Percentiles rank a stretch among this genome's conserved stretches.
phyloP scores from a whole-genome alignment of 176 grass and related monocot genomes.

The Juncus effusus region DNA sequence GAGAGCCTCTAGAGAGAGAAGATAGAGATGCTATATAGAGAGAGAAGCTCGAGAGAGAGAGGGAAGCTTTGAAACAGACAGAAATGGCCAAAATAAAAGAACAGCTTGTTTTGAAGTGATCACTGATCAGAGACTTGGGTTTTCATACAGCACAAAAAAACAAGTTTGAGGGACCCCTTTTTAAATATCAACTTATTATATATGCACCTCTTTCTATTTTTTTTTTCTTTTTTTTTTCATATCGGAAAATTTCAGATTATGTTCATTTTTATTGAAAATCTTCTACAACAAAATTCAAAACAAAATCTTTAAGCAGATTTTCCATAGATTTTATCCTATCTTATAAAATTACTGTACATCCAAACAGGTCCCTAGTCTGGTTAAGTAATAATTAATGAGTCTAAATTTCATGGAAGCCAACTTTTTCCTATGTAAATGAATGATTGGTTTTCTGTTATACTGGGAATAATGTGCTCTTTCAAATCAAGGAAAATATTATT shows the following conservation, averaged over 20 bases:
- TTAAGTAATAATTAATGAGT: too few species aligned
- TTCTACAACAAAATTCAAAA: too few species aligned
- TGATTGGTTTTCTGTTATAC: slow-evolving; percentile 28
- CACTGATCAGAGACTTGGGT: slow-evolving; percentile 39
- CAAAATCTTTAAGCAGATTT: too few species aligned
- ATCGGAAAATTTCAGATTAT: too few species aligned
- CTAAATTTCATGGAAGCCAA: too few species aligned
- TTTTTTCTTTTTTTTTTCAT: too few species aligned
- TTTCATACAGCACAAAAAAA: slow-evolving; percentile 41
- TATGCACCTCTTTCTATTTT: too few species aligned
- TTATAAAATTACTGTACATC: too few species aligned
- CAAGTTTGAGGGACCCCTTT: slow-evolving; percentile 32
- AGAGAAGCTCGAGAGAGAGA: slow-evolving; percentile 34
- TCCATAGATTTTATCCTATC: too few species aligned
- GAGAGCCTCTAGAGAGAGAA: slow-evolving; percentile 16
- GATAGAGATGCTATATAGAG: slow-evolving; percentile 6
- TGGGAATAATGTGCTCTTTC: slow-evolving; percentile 7
- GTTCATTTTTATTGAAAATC: too few species aligned
- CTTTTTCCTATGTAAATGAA: slow-evolving; percentile 12
- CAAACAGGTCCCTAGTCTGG: too few species aligned
- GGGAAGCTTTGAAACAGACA: slow-evolving; percentile 34
- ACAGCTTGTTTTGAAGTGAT: slow-evolving; percentile 36
- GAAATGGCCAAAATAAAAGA: slow-evolving; percentile 36
- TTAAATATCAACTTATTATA: slow-evolving; percentile 29
- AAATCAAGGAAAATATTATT: neutral